A percentile compares a stretch with the other conserved stretches of the same genome.
These are phyloP conservation scores for Xylaria scruposa DNA, from an alignment of 495 filamentous ascomycete species.

Conservation along the genomic window DNA sequence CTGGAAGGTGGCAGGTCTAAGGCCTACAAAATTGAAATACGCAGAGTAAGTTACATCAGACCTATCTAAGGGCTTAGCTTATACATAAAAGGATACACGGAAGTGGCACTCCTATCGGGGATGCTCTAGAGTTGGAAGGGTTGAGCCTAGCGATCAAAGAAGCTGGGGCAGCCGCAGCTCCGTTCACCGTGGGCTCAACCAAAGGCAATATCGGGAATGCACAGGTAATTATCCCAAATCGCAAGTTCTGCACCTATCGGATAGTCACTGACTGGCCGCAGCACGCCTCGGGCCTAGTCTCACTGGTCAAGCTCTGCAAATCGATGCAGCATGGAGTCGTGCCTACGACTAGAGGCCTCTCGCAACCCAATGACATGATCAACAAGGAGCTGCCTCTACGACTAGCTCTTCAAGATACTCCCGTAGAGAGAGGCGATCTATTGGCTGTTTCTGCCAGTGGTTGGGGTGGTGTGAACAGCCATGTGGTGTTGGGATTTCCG, in stretches of 20 bases:
- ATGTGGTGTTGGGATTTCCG: neutral
- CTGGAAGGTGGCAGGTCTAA: neutral
- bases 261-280: neutral
- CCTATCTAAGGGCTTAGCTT: neutral
- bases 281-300: slow-evolving; percentile 4
- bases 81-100: neutral
- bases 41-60: neutral
- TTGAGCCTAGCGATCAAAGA: neutral
- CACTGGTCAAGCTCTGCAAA: slow-evolving; percentile 11
- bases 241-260: neutral
- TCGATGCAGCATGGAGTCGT: neutral
- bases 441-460: slow-evolving; percentile 3
- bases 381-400: neutral
- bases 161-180: neutral
- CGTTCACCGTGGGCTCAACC: slow-evolving; percentile 4
- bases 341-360: neutral
- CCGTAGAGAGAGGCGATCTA: neutral
- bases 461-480: slow-evolving; percentile 3
- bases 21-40: neutral
- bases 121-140: slow-evolving; percentile 4
- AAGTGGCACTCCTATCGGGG: slow-evolving; percentile 3
- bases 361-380: slow-evolving; percentile 8
- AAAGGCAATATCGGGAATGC: slow-evolving; percentile 6
- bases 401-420: neutral
- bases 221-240: neutral